These are phyloP conservation scores for Oryza meridionalis DNA, from an alignment of 176 grass and related monocot genomes.

Conservation along the genomic window DNA sequence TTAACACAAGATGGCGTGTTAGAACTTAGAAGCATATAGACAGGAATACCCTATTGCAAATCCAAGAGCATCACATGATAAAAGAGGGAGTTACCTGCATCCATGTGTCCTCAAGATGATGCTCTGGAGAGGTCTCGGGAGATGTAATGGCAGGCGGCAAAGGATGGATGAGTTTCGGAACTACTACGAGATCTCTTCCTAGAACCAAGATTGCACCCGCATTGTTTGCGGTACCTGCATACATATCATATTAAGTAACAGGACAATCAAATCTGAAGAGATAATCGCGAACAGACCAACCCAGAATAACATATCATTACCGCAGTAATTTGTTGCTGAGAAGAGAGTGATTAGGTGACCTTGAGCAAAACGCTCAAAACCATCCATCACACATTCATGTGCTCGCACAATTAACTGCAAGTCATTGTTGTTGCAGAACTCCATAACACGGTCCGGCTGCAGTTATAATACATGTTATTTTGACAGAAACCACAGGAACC, in stretches of 20 bases:
- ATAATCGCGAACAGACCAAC: neutral
- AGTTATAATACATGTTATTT: constrained; percentile 14
- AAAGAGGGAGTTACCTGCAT: constrained; percentile 74
- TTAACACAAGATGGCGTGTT: neutral
- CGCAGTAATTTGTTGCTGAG: constrained; percentile 98
- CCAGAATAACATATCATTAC: constrained; percentile 44
- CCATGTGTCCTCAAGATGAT: constrained; percentile 91
- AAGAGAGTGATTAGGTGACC: constrained; percentile 99
- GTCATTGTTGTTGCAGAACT: constrained; percentile 99
- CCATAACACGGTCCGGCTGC: constrained; percentile 99
- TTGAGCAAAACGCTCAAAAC: constrained; percentile 98
- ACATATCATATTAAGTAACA: constrained; percentile 23
- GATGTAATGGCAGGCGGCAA: constrained; percentile 88
- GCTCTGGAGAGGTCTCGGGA: constrained; percentile 77
- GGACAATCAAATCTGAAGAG: neutral
- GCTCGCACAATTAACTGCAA: constrained; percentile 95
- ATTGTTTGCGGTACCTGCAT: constrained; percentile 88
- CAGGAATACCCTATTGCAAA: neutral
- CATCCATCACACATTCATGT: constrained; percentile 99
- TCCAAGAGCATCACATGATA: constrained; percentile 1
- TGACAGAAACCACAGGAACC: constrained; percentile 5
- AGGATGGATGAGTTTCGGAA: constrained; percentile 99
- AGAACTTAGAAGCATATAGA: constrained; percentile 21
- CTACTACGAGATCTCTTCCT: constrained; percentile 95
- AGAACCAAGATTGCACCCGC: constrained; percentile 98